Evolutionary conservation across 2,329 filamentous ascomycete genomes (phyloP), one percentile per base, ranked within the genome.

Genomic region (Penicillium sp.): DNA sequence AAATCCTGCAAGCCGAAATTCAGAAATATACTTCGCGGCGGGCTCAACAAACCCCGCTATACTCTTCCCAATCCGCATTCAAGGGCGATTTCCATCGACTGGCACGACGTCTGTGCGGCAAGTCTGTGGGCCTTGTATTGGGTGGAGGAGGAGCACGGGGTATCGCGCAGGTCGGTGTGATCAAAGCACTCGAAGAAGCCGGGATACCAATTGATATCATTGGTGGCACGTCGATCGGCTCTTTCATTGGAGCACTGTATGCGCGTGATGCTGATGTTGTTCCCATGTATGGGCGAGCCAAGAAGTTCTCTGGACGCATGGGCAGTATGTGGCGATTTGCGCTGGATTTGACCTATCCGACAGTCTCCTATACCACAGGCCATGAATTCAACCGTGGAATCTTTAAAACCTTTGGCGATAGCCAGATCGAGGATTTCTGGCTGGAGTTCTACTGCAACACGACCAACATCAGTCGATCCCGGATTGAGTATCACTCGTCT

Each of bases 301-400:
- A 99, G 82, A 97, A 97, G 71, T 99, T 99, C 72, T 86, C 94
- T 0, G 92, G 94, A 4, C 89, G 95, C n/a, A 99, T 99, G 95
- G 91, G 91, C 43, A 97, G 93, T 74, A 91, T 97, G 77, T 99
- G 94, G 94, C 86, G 94, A n/a, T 97, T 99, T 71, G 92, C 92
- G 1, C 80, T 99, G 2, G 94, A 99, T 69, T 75, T 99, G 65
- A 99, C 94, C 0, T 99, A 99, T 71, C 94, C 94, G 0, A 94
- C 93, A 5, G 91, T 91, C 7, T 96, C 93, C 1, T 99, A 99
- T 75, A 99, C 95, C 1, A 99, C 94, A 0, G 94, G 94, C 1
- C 94, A 99, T 70, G 94, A 99, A 68, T 99, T 99, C 83, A 99
- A 99, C 67, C 90, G 94, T 6, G 94, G 94, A 39, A 97, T 99